Conservation (phyloP, 108 stramenopile species). For the Cyclostephanos tholiformis region DNA sequence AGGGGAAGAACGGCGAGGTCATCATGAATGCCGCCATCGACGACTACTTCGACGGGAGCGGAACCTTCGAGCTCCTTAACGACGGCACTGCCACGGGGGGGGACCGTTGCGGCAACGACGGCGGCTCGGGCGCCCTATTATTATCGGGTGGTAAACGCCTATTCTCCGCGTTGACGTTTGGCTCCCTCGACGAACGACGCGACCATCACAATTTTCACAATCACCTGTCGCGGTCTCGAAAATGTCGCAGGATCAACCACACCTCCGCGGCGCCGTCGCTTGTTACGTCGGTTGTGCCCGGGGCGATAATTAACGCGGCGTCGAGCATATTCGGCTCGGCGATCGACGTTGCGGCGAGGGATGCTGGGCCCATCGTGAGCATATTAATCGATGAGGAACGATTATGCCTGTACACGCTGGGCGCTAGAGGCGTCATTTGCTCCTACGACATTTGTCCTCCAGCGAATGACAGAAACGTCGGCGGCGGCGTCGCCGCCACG, state of each 20-base stretch:
- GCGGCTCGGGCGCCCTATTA: conserved; percentile 6
- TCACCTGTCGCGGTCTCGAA: conserved; percentile 54
- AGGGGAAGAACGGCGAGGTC: conserved; percentile 4
- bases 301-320: conserved; percentile 52
- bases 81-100: background rate
- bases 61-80: conserved; percentile 16
- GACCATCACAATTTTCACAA: too few relatives aligned
- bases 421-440: conserved; percentile 74
- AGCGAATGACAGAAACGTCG: conserved; percentile 10
- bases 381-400: conserved; percentile 76
- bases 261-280: conserved; percentile 49
- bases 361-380: conserved; percentile 76
- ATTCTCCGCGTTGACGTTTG: conserved; percentile 54
- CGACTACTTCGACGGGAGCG: conserved; percentile 49
- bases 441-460: conserved; percentile 63
- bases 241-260: conserved; percentile 86
- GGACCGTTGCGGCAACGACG: background rate
- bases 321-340: conserved; percentile 59
- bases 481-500: background rate
- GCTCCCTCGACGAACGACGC: conserved; percentile 29
- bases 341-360: conserved; percentile 46
- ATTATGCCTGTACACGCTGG: conserved; percentile 71
- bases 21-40: conserved; percentile 37
- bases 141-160: conserved; percentile 59
- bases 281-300: conserved; percentile 61